Base-by-base conservation (phyloP, 2,329 filamentous ascomycete genomes). In the Drechmeria coniospora region DNA sequence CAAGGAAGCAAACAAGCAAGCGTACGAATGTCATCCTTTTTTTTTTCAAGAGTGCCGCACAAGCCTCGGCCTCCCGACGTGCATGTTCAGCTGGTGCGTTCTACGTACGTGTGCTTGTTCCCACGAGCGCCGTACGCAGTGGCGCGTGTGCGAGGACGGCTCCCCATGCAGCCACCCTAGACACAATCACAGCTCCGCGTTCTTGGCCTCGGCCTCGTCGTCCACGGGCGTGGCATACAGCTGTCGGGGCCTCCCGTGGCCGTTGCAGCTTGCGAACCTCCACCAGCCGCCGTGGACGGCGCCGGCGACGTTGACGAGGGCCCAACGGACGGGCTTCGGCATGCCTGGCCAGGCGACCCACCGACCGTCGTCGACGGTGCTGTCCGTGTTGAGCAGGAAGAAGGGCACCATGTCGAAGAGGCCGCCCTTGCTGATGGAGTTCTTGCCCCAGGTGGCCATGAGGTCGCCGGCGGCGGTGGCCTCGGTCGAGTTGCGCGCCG, bases 311-410 rank as follows among this genome's bases (percentile, higher is more conserved):
- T 74, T 74, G 20, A 66, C 56, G 34, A 78, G 40, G 0, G 61
- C 63, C 69, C 69, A 77, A 30, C 61, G 59, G 33, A 76, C 58
- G 3, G 66, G 61, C 5, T 54, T 57, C 1, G 72, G 71, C 55
- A 77, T 76, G 0, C 72, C 69, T 24, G 73, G 73, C 71, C 72
- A 78, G 38, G 62, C 60, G 9, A 56, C 57, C 69, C 72, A 76
- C 41, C 59, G 45, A 15, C 68, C 69, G 5, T 63, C 63, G 47
- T 78, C 74, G 10, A 54, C 59, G 3, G 62, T 70, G 23, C 56
- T 49, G 44, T 78, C 74, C 14, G 74, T 49, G 42, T 77, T 77
- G 36, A 74, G 47, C 31, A 77, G 43, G 52, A 77, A 74, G 40
- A 78, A 75, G 2, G 71, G 70, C 11, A 77, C 62, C 0, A 71